Evolutionary conservation across 495 filamentous ascomycete genomes (phyloP).

Genomic region (Annulohypoxylon stygium): DNA sequence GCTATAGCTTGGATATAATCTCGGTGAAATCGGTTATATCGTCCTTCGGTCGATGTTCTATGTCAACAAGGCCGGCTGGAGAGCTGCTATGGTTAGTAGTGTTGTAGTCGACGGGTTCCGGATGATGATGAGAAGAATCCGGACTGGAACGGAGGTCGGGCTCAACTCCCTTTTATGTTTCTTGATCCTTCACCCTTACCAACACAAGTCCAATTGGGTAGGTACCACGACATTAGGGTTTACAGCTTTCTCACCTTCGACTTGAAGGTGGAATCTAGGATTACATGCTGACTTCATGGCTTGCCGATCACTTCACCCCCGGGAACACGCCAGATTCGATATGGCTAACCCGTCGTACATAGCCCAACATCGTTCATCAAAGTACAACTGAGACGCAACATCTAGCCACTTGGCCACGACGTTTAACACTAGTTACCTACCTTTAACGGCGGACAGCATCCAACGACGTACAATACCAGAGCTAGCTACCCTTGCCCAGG

Average conservation of each 20-base stretch:
- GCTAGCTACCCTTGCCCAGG: slow-evolving; percentile 11
- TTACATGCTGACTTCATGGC: slow-evolving; percentile 31
- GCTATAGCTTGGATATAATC: slow-evolving; percentile 11
- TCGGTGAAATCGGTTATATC: neutral
- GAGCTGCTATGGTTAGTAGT: slow-evolving; percentile 23
- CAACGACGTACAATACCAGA: slow-evolving; percentile 1
- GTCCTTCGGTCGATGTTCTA: neutral
- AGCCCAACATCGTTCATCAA: slow-evolving; percentile 22
- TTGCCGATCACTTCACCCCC: slow-evolving; percentile 23
- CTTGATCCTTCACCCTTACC: slow-evolving; percentile 8
- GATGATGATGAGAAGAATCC: slow-evolving; percentile 17
- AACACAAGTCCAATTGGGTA: neutral
- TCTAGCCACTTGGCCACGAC: slow-evolving; percentile 23
- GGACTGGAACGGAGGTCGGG: slow-evolving; percentile 15
- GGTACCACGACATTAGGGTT: slow-evolving; percentile 10
- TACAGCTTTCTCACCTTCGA: slow-evolving; percentile 8
- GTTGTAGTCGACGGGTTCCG: neutral
- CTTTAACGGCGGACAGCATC: slow-evolving; percentile 13
- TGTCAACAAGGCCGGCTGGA: slow-evolving; percentile 21
- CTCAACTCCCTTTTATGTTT: slow-evolving; percentile 32
- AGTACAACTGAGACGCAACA: slow-evolving; percentile 28
- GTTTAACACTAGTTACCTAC: slow-evolving; percentile 7
- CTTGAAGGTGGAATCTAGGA: slow-evolving; percentile 1
- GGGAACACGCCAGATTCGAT: slow-evolving; percentile 23
- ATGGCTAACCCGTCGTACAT: slow-evolving; percentile 13